A percentile compares a stretch with the other conserved stretches of the same genome.
These are phyloP conservation scores for Vitis riparia DNA, from an alignment of 164 flowering plant genomes.

Conservation along the genomic window DNA sequence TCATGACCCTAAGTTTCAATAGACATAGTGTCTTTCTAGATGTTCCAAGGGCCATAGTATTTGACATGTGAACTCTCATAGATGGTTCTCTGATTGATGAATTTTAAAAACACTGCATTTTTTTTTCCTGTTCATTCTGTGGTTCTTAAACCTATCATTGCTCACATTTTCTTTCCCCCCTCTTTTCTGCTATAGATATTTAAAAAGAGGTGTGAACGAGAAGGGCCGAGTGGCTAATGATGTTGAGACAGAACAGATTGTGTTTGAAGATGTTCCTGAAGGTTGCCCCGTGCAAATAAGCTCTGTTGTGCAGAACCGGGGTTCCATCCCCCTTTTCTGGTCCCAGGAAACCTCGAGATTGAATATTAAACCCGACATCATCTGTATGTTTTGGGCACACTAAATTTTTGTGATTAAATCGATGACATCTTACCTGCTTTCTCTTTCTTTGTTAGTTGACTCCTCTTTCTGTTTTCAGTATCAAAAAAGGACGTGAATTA, in stretches of 20 bases:
- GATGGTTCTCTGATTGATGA: too few species aligned
- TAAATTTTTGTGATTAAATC: neutral
- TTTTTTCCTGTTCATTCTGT: neutral
- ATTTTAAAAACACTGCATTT: too few species aligned
- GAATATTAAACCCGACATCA: slow-evolving; percentile 84
- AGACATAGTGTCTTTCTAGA: neutral
- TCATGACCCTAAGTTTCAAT: neutral
- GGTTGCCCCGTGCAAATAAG: slow-evolving; percentile 64
- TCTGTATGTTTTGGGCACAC: slow-evolving; percentile 41
- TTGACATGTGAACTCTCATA: too few species aligned
- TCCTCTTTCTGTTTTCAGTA: slow-evolving; percentile 46
- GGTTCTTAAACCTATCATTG: neutral
- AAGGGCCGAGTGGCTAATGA: slow-evolving; percentile 97
- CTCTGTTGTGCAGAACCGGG: slow-evolving; percentile 90
- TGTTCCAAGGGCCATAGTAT: neutral
- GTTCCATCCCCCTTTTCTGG: slow-evolving; percentile 99
- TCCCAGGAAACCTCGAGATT: slow-evolving; percentile 94
- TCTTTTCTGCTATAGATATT: slow-evolving; percentile 46
- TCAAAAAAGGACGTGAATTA: slow-evolving; percentile 71
- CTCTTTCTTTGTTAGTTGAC: slow-evolving; percentile 4
- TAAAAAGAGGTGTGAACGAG: slow-evolving; percentile 95
- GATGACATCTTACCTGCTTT: neutral
- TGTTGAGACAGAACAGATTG: slow-evolving; percentile 98
- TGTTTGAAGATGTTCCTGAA: slow-evolving; percentile 68
- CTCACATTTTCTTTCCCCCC: neutral